A percentile compares a stretch with the other conserved stretches of the same genome.
These are phyloP conservation scores for Wickerhamomyces kurtzmanii DNA, from an alignment of 805 yeast species.

Conservation along the genomic window DNA sequence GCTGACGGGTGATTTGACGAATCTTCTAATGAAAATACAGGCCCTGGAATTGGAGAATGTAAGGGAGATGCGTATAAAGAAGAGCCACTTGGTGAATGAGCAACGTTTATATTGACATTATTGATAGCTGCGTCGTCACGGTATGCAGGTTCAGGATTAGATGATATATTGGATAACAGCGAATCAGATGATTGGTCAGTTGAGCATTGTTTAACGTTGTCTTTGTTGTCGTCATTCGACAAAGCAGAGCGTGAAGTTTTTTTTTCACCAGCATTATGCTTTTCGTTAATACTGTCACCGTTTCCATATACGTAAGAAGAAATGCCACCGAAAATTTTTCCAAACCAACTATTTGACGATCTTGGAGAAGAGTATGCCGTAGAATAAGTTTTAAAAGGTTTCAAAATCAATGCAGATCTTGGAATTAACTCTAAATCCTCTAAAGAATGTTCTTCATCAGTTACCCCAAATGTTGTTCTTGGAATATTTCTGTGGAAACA, in stretches of 20 bases:
- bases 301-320: too few species aligned
- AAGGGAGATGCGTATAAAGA: constrained; percentile 19
- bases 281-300: too few species aligned
- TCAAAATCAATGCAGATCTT: constrained; percentile 64
- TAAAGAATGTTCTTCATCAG: constrained; percentile 50
- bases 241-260: too few species aligned
- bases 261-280: too few species aligned
- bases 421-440: constrained; percentile 52
- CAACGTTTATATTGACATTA: not conserved
- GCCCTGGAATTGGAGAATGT: constrained; percentile 10
- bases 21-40: not conserved
- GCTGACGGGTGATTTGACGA: constrained; percentile 11
- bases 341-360: constrained; percentile 16
- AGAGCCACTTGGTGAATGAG: too few species aligned
- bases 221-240: constrained; percentile 17
- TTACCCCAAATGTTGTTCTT: constrained; percentile 48
- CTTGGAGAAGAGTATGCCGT: constrained; percentile 20
- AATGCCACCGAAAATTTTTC: constrained; percentile 21
- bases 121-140: constrained; percentile 1
- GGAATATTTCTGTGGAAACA: constrained; percentile 45
- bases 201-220: constrained; percentile 1
- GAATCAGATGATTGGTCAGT: too few species aligned
- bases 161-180: too few species aligned
- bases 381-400: constrained; percentile 36
- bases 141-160: too few species aligned